A percentile compares a stretch with the other conserved stretches of the same genome.
These are phyloP conservation scores for Verbascum thapsus DNA, from an alignment of 257 asterid genomes.

Conservation along the genomic window DNA sequence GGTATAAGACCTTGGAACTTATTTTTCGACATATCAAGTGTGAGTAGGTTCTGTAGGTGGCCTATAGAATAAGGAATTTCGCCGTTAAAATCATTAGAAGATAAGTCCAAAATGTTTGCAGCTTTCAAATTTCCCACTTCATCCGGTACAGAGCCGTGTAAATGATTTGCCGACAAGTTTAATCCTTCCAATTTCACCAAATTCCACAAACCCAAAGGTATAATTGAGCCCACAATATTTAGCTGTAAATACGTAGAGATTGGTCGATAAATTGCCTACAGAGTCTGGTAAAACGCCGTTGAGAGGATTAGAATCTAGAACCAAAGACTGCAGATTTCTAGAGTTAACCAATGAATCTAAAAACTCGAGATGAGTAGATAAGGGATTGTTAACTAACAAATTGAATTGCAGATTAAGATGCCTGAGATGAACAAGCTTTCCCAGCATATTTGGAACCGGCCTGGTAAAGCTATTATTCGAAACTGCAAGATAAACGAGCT, in stretches of 20 bases:
- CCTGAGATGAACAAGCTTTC: slow-evolving; percentile 36
- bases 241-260: slow-evolving; percentile 38
- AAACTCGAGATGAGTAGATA: slow-evolving; percentile 35
- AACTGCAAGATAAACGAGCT: slow-evolving; percentile 32
- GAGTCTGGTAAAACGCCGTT: slow-evolving; percentile 38
- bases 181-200: slow-evolving; percentile 32
- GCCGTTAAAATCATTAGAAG: slow-evolving; percentile 36
- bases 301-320: slow-evolving; percentile 39
- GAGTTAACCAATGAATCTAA: slow-evolving; percentile 40
- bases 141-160: slow-evolving; percentile 35
- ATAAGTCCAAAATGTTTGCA: slow-evolving; percentile 35
- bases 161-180: slow-evolving; percentile 37
- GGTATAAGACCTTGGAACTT: slow-evolving; percentile 39
- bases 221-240: slow-evolving; percentile 32
- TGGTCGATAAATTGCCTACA: slow-evolving; percentile 35
- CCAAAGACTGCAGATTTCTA: slow-evolving; percentile 33
- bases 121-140: slow-evolving; percentile 40
- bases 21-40: slow-evolving; percentile 41
- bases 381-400: slow-evolving; percentile 31
- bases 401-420: slow-evolving; percentile 36
- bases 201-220: slow-evolving; percentile 43
- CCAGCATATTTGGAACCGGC: slow-evolving; percentile 38
- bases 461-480: slow-evolving; percentile 46
- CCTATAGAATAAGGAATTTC: slow-evolving; percentile 38
- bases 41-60: slow-evolving; percentile 32